These are phyloP conservation scores for Penicillium desertorum DNA, from an alignment of 495 filamentous ascomycete species.

Conservation along the genomic window DNA sequence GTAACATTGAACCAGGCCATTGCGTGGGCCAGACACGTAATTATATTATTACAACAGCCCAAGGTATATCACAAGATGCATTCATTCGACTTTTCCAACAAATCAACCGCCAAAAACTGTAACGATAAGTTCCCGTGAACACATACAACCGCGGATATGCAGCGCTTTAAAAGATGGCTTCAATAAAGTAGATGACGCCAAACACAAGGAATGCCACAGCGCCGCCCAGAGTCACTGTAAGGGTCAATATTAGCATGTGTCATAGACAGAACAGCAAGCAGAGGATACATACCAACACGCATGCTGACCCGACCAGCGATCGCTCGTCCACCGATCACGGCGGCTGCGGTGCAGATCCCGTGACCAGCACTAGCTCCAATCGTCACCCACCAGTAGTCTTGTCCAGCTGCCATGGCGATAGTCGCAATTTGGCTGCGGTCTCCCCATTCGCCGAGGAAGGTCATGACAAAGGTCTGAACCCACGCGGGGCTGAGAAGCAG, in stretches of 20 bases:
- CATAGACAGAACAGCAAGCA: not conserved
- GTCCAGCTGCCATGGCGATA: constrained; percentile 97
- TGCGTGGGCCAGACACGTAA: constrained; percentile 15
- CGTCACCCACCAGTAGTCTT: constrained; percentile 99
- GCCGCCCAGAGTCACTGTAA: constrained; percentile 85
- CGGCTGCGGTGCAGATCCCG: constrained; percentile 82
- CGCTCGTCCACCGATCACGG: constrained; percentile 90
- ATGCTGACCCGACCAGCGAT: constrained; percentile 93
- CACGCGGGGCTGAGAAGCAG: constrained; percentile 90
- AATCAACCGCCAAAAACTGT: constrained; percentile 14
- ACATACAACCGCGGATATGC: constrained; percentile 19
- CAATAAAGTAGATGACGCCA: constrained; percentile 84
- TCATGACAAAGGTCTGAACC: constrained; percentile 99
- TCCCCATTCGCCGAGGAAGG: constrained; percentile 97
- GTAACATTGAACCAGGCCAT: constrained; percentile 9
- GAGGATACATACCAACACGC: constrained; percentile 79
- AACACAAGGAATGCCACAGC: constrained; percentile 90
- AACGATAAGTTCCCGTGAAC: constrained; percentile 6
- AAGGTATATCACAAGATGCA: constrained; percentile 23
- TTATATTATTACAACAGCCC: constrained; percentile 27
- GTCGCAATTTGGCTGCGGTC: constrained; percentile 97
- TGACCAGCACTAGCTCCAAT: constrained; percentile 86
- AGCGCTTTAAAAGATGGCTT: constrained; percentile 61
- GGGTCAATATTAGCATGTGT: constrained; percentile 21
- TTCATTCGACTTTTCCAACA: constrained; percentile 22